Evolutionary conservation across 441 rosid genomes (phyloP).

Genomic region (Gossypium davidsonii): DNA sequence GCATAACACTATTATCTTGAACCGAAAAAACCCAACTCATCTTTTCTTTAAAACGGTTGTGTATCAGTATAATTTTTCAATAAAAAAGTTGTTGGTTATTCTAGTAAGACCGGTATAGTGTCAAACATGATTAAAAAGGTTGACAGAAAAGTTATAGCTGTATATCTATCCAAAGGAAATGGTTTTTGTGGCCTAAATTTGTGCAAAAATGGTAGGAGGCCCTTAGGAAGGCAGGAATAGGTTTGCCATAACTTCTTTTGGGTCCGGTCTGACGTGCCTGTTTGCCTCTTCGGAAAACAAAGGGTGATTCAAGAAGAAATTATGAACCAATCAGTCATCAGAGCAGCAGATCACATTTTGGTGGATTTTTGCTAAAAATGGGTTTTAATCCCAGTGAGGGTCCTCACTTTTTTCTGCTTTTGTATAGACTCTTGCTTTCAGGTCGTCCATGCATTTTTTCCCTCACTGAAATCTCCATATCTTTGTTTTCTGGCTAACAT

Average conservation of each 20-base stretch:
- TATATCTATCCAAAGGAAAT: not conserved
- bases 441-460: not conserved
- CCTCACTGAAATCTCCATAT: constrained; percentile 12
- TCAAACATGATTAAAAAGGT: not conserved
- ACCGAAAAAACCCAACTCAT: not conserved
- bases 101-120: not conserved
- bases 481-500: constrained; percentile 11
- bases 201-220: not conserved
- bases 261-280: constrained; percentile 13
- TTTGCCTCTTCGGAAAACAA: constrained; percentile 19
- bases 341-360: constrained; percentile 4
- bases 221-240: not conserved
- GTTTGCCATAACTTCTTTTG: not conserved
- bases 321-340: not conserved
- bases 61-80: not conserved
- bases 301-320: not conserved
- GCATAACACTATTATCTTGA: not conserved
- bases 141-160: not conserved
- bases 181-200: constrained; percentile 1
- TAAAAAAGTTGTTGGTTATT: not conserved
- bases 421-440: not conserved
- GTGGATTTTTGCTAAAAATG: constrained; percentile 12
- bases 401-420: constrained; percentile 7
- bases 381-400: constrained; percentile 19
- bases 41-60: not conserved